A percentile compares a stretch with the other conserved stretches of the same genome.
Conservation (phyloP, 2,329 filamentous ascomycete genomes). For the Pyricularia sp. region DNA sequence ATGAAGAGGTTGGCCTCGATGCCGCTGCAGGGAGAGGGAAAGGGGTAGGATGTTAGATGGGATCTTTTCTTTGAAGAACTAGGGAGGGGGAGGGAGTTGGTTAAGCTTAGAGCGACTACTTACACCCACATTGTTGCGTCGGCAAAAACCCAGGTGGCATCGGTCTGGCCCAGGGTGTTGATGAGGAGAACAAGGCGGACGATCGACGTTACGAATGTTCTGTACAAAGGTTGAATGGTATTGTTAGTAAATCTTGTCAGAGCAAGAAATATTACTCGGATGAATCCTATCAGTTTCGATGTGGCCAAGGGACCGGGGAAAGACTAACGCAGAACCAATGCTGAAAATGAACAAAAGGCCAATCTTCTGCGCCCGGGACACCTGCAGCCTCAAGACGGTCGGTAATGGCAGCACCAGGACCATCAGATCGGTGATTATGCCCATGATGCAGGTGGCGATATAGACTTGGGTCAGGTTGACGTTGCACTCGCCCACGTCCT, state of each 20-base stretch:
- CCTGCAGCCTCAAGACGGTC: conserved; percentile 29
- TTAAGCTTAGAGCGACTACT: background rate
- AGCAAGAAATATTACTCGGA: background rate
- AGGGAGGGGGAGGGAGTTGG: too few relatives aligned
- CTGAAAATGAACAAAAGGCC: conserved; percentile 17
- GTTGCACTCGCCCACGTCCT: conserved; percentile 20
- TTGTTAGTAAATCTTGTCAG: background rate
- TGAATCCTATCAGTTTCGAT: too few relatives aligned
- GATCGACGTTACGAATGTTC: conserved; percentile 21
- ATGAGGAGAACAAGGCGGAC: conserved; percentile 17
- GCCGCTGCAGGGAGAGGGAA: conserved; percentile 7
- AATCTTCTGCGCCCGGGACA: conserved; percentile 33
- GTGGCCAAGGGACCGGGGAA: background rate
- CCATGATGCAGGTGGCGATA: conserved; percentile 32
- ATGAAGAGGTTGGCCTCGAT: conserved; percentile 27
- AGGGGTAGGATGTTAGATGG: background rate
- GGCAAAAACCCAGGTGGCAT: conserved; percentile 18
- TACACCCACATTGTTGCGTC: conserved; percentile 16
- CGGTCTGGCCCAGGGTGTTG: conserved; percentile 12
- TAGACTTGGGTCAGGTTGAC: conserved; percentile 33
- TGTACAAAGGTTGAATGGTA: conserved; percentile 6
- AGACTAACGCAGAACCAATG: background rate
- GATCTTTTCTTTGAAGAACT: too few relatives aligned
- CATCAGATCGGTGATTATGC: conserved; percentile 33
- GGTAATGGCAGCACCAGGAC: conserved; percentile 32